Evolutionary conservation across 495 filamentous ascomycete species (phyloP).

Genomic region (Penicillium angulare): DNA sequence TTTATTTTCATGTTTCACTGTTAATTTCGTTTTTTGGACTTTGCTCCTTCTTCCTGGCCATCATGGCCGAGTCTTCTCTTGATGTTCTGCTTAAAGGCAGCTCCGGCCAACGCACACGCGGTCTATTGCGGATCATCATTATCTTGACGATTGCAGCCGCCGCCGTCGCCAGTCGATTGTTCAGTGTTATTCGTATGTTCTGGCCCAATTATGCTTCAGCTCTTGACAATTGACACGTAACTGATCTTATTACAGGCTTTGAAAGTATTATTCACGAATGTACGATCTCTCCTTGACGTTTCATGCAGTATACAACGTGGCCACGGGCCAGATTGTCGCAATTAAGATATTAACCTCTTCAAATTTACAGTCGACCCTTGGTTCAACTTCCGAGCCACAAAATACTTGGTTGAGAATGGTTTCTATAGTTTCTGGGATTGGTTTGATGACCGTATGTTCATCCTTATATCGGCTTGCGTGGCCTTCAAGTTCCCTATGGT

Average conservation of each 20-base stretch:
- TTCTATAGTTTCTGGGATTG: slow-evolving; percentile 99
- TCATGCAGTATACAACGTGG: slow-evolving; percentile 8
- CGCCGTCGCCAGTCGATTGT: slow-evolving; percentile 90
- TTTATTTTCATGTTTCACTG: slow-evolving; percentile 29
- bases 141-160: slow-evolving; percentile 88
- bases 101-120: slow-evolving; percentile 73
- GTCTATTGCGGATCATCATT: slow-evolving; percentile 87
- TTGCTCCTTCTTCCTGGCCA: slow-evolving; percentile 40
- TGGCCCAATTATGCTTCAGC: neutral
- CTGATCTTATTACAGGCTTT: slow-evolving; percentile 63
- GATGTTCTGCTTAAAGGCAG: slow-evolving; percentile 64
- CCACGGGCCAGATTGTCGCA: slow-evolving; percentile 4
- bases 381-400: slow-evolving; percentile 99
- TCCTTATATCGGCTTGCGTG: slow-evolving; percentile 10
- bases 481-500: slow-evolving; percentile 1
- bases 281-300: slow-evolving; percentile 48
- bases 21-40: slow-evolving; percentile 28
- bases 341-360: slow-evolving; percentile 21
- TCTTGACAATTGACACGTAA: neutral
- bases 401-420: slow-evolving; percentile 93
- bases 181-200: slow-evolving; percentile 92
- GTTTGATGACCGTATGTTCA: slow-evolving; percentile 90
- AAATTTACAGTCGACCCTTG: slow-evolving; percentile 85
- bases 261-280: slow-evolving; percentile 99
- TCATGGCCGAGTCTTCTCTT: slow-evolving; percentile 52